Evolutionary conservation across 2,329 filamentous ascomycete genomes (phyloP).

Genomic region (Chaetomium olivaceum): DNA sequence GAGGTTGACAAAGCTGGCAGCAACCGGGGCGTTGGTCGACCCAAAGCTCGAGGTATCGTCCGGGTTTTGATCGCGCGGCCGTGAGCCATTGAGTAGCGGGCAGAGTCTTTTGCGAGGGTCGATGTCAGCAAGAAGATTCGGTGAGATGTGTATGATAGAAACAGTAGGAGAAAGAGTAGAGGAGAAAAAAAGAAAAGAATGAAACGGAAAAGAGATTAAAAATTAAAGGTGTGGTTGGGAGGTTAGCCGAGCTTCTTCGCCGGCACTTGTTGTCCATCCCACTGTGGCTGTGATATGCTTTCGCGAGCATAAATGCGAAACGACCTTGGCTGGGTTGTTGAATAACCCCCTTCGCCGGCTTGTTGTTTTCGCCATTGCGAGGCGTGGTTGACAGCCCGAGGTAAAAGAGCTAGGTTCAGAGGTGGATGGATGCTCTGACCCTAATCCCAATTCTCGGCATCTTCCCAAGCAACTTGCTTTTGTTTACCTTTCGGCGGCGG

Average conservation of each 20-base stretch:
- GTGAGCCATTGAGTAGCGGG: constrained; percentile 81
- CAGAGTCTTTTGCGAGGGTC: constrained; percentile 62
- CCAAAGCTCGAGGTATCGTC: constrained; percentile 50
- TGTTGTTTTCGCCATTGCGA: too few relatives aligned
- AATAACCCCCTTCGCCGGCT: too few relatives aligned
- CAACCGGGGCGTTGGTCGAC: constrained; percentile 33
- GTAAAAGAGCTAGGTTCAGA: not conserved
- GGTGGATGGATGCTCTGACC: not conserved
- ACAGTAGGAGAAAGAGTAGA: constrained; percentile 30
- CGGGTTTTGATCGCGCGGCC: constrained; percentile 61
- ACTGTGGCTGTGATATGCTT: not conserved
- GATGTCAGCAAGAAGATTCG: constrained; percentile 17
- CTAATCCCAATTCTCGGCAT: not conserved
- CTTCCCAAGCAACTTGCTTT: not conserved
- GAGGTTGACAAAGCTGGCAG: constrained; percentile 33
- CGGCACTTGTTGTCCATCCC: not conserved
- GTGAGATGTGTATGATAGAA: not conserved
- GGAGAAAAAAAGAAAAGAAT: constrained; percentile 34
- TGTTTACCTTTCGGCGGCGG: not conserved
- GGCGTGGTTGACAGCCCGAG: not conserved
- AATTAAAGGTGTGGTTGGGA: not conserved
- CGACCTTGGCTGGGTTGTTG: not conserved
- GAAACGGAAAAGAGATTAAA: not conserved
- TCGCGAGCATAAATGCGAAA: not conserved
- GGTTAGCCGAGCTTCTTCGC: not conserved